These are phyloP conservation scores for Volvox reticuliferus DNA, from an alignment of 139 green algal species.

Conservation along the genomic window DNA sequence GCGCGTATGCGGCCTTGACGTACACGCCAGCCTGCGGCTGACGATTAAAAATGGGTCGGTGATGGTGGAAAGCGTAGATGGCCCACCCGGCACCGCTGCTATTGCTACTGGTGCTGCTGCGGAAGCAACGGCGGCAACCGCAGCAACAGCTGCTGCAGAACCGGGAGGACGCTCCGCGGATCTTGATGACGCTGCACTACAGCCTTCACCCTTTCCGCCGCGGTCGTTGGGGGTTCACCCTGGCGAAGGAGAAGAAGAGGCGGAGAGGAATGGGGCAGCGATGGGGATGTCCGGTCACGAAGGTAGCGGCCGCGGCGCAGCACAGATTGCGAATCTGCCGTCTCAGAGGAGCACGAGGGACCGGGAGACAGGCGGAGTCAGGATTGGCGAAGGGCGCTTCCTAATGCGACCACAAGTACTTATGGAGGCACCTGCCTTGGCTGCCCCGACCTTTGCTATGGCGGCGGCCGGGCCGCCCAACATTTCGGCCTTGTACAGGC, in stretches of 20 bases:
- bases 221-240: not conserved
- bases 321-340: not conserved
- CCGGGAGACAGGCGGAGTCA: not conserved
- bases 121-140: too few species aligned
- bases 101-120: not conserved
- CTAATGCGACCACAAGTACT: not conserved
- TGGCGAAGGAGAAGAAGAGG: not conserved
- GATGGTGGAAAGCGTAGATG: not conserved
- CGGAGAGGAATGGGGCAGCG: not conserved
- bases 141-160: not conserved
- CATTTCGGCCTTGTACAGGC: not conserved
- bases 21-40: constrained; percentile 8
- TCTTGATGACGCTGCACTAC: not conserved
- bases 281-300: not conserved
- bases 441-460: constrained; percentile 2
- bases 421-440: constrained; percentile 19
- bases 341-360: constrained; percentile 1
- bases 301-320: not conserved
- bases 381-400: not conserved
- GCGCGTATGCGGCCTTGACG: constrained; percentile 65
- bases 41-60: not conserved
- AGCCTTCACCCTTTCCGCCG: constrained; percentile 4
- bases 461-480: not conserved
- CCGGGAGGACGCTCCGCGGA: not conserved
- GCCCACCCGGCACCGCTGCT: not conserved